phyloP scores from a whole-genome alignment of 192 early-diverging fungal species.

The Coemansia sp. region DNA sequence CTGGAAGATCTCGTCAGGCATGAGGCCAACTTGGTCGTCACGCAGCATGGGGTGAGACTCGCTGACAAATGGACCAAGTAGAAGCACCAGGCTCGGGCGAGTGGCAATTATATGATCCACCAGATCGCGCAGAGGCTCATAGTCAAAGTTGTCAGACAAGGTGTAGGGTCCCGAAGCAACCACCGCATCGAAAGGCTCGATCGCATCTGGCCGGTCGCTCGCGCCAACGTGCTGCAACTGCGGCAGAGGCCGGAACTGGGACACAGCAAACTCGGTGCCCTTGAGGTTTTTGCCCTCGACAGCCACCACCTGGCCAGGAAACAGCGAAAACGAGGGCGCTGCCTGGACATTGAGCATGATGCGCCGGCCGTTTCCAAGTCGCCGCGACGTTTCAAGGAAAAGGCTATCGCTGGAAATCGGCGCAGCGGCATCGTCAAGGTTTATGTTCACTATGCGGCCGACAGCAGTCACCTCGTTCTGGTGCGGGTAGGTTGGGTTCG shows the following conservation, averaged over 20 bases:
- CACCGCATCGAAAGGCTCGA: conserved; percentile 56
- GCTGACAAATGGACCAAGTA: conserved; percentile 75
- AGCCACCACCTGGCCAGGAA: conserved; percentile 87
- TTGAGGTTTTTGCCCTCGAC: conserved; percentile 64
- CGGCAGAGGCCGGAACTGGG: conserved; percentile 59
- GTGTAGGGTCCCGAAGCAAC: conserved; percentile 87
- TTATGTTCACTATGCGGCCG: conserved; percentile 76
- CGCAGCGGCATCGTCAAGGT: conserved; percentile 56
- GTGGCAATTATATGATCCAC: conserved; percentile 58
- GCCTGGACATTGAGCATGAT: conserved; percentile 63
- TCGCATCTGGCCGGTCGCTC: conserved; percentile 2
- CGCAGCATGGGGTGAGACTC: conserved; percentile 58
- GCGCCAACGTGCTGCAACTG: conserved; percentile 53
- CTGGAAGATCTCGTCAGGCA: conserved; percentile 65
- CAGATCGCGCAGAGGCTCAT: conserved; percentile 80
- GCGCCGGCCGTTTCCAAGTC: conserved; percentile 68
- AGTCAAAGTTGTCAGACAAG: conserved; percentile 71
- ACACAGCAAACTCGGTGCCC: conserved; percentile 56
- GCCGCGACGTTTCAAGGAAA: conserved; percentile 77
- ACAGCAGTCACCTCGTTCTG: conserved; percentile 66
- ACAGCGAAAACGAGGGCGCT: conserved; percentile 66
- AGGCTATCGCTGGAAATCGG: conserved; percentile 53
- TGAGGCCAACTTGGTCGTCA: conserved; percentile 55
- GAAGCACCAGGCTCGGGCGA: conserved; percentile 75
- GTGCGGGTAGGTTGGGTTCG: conserved; percentile 49